phyloP scores from a whole-genome alignment of 1,284 basidiomycete species.

The Rhodotorula sp. region DNA sequence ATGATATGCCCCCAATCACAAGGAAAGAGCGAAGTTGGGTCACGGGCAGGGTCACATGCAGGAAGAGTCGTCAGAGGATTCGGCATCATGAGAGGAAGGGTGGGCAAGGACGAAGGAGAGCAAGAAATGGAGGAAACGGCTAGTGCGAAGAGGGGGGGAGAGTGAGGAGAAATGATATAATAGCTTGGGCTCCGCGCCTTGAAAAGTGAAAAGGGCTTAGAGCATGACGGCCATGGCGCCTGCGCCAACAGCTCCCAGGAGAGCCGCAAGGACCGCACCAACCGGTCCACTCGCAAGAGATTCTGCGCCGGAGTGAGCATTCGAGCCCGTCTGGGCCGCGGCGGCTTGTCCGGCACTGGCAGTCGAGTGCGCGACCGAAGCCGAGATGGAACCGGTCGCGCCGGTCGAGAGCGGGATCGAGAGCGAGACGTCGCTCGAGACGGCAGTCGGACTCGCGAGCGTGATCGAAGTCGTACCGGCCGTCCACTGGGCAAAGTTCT shows the following conservation, averaged over 20 bases:
- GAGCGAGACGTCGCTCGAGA: conserved; percentile 13
- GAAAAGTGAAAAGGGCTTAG: not conserved
- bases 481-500: conserved; percentile 34
- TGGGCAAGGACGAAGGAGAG: not conserved
- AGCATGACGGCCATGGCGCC: conserved; percentile 20
- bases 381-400: conserved; percentile 15
- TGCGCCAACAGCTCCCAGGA: conserved; percentile 20
- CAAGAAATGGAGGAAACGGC: not conserved
- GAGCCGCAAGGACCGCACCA: conserved; percentile 7
- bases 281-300: not conserved
- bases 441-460: conserved; percentile 28
- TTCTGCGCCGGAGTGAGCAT: not conserved
- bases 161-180: not conserved
- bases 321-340: not conserved
- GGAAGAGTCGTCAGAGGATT: too few relatives aligned
- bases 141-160: not conserved
- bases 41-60: too few relatives aligned
- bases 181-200: not conserved
- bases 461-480: conserved; percentile 35
- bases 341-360: not conserved
- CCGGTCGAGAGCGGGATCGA: conserved; percentile 25
- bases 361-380: conserved; percentile 8
- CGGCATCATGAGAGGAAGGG: not conserved
- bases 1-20: too few relatives aligned
- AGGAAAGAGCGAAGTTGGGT: too few relatives aligned